These are phyloP conservation scores for Antitrichia curtipendula DNA, from an alignment of 225 moss, liverwort and hornwort species.

Conservation along the genomic window DNA sequence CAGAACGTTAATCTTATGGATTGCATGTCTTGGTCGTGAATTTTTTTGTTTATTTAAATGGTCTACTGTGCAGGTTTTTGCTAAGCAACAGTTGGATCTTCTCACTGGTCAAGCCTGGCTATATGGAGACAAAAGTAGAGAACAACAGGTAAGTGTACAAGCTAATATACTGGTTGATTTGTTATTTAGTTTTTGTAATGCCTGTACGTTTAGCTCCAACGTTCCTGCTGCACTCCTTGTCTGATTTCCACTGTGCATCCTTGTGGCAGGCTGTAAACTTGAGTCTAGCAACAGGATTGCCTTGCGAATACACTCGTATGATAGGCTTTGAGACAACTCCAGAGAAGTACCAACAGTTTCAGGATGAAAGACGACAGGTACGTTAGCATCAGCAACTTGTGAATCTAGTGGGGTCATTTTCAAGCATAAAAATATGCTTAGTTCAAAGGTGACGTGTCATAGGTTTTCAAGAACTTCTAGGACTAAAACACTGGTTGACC, in stretches of 20 bases:
- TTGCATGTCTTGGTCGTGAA: neutral
- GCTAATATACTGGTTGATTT: neutral
- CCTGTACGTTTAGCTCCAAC: neutral
- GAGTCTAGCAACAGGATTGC: constrained; percentile 57
- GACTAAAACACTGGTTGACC: neutral
- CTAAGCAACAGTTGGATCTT: constrained; percentile 68
- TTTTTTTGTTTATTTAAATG: neutral
- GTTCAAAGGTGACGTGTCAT: neutral
- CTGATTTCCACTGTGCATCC: neutral
- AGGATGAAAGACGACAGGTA: constrained; percentile 22
- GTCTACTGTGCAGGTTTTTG: constrained; percentile 49
- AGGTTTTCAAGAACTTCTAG: neutral
- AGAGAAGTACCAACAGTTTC: constrained; percentile 25
- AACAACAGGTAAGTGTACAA: constrained; percentile 34
- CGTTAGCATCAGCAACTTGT: neutral
- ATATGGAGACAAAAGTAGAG: constrained; percentile 26
- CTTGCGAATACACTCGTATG: constrained; percentile 73
- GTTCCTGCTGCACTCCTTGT: neutral
- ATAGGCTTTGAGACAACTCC: constrained; percentile 71
- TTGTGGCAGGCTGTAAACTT: constrained; percentile 57
- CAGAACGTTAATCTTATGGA: neutral
- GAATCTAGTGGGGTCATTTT: neutral
- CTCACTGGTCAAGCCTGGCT: constrained; percentile 72
- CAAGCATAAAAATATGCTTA: neutral
- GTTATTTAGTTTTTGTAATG: neutral